These are phyloP conservation scores for Apocynum venetum DNA, from an alignment of 257 asterid genomes.

Conservation along the genomic window DNA sequence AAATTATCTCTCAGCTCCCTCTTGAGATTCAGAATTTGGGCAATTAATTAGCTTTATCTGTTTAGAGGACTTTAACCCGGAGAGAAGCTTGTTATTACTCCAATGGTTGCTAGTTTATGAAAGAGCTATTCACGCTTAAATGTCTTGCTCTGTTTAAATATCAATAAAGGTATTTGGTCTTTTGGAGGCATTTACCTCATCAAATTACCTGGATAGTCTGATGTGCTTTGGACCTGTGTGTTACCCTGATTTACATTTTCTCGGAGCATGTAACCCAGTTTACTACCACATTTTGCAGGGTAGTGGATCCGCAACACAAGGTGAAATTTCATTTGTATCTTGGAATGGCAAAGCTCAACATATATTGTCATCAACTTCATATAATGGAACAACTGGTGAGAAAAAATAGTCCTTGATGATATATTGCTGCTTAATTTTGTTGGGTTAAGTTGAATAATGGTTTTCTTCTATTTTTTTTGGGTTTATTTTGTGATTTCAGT, in stretches of 20 bases:
- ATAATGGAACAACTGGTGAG: conserved; percentile 88
- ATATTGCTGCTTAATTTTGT: neutral
- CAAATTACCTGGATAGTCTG: neutral
- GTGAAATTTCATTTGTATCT: conserved; percentile 87
- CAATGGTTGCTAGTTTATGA: neutral
- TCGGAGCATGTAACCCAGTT: conserved; percentile 1
- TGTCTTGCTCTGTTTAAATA: conserved; percentile 2
- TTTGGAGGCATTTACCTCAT: neutral
- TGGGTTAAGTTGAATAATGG: conserved; percentile 18
- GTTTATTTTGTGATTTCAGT: conserved; percentile 45
- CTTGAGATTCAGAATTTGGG: neutral
- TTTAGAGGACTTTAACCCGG: neutral
- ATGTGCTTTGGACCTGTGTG: neutral
- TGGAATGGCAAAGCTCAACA: conserved; percentile 91
- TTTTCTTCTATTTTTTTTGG: conserved; percentile 1
- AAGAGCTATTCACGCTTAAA: neutral
- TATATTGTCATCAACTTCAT: conserved; percentile 87
- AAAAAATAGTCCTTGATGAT: conserved; percentile 19
- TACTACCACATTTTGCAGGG: conserved; percentile 49
- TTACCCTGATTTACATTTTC: conserved; percentile 3
- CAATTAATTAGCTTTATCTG: neutral
- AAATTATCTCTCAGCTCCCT: neutral
- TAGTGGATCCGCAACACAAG: conserved; percentile 88
- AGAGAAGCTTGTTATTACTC: neutral
- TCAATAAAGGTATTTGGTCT: neutral